Conservation (phyloP, 2,329 filamentous ascomycete species). For the Verticillium nubilum region DNA sequence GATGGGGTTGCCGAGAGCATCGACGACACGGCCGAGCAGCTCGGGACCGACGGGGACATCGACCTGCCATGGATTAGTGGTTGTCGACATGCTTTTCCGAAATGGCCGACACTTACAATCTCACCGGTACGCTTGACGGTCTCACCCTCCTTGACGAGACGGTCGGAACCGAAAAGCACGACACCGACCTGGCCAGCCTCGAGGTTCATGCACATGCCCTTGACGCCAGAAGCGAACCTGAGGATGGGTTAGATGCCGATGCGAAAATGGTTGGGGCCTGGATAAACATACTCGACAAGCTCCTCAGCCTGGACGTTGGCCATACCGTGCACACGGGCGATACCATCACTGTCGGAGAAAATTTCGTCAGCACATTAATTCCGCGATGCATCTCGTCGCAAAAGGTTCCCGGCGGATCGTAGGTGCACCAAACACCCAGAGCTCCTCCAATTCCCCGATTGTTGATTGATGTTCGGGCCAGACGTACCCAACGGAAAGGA, state of each 20-base stretch:
- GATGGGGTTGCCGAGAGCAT: slow-evolving; percentile 98
- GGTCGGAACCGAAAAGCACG: slow-evolving; percentile 99
- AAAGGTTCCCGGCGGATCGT: not conserved
- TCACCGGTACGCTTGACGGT: slow-evolving; percentile 99
- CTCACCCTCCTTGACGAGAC: slow-evolving; percentile 99
- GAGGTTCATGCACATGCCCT: slow-evolving; percentile 99
- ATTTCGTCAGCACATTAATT: slow-evolving; percentile 9
- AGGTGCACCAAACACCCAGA: not conserved
- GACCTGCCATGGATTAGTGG: slow-evolving; percentile 55
- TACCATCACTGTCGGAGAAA: slow-evolving; percentile 77
- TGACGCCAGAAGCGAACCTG: slow-evolving; percentile 98
- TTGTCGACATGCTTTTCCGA: not conserved
- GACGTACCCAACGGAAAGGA: slow-evolving; percentile 97
- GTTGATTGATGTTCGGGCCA: slow-evolving; percentile 9
- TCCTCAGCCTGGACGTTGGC: slow-evolving; percentile 99
- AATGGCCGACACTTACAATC: slow-evolving; percentile 66
- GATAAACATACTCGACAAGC: slow-evolving; percentile 86
- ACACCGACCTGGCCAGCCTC: slow-evolving; percentile 99
- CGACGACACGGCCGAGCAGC: slow-evolving; percentile 95
- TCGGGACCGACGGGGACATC: slow-evolving; percentile 91
- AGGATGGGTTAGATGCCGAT: not conserved
- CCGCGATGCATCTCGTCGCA: not conserved
- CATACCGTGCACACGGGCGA: slow-evolving; percentile 99
- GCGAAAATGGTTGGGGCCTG: slow-evolving; percentile 13
- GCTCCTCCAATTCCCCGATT: not conserved